Base-by-base conservation (phyloP, 2,329 filamentous ascomycete species). In the Phialocephala subalpina region DNA sequence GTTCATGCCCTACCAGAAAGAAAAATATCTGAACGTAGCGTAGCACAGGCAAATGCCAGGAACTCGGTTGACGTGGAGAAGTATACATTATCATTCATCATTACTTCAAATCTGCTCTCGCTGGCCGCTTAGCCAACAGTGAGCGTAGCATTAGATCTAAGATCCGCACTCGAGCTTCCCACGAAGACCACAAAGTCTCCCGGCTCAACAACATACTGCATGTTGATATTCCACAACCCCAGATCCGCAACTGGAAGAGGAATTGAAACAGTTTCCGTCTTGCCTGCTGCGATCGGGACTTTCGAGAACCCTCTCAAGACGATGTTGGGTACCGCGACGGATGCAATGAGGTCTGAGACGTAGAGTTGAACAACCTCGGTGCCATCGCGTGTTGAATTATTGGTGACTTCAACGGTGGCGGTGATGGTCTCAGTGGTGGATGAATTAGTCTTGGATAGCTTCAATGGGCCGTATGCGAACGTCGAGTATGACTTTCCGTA, bases 131-230 rank as follows among this genome's bases (percentile, higher is more conserved):
- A 52, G 20, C 47, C 47, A 29, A 89, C 85, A 6, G 82, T 86
- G 55, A 89, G 82, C 1, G 83, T 89, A 38, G 82, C 81, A 72
- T 86, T 89, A 0, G 80, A 80, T 69, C 82, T 82, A 63, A 90
- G 74, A 75, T 89, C 84, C 62, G 79, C 79, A 70, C 87, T 90
- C 27, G 84, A 85, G 61, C 80, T 83, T n/a, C 90, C 91, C 18
- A 90, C 84, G 62, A 83, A 80, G 11, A 92, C 80, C 5, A 82
- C 78, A 75, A 93, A 93, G 47, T 89, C 84, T 1, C 91, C 91
- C 2, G 86, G 85, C 82, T 93, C 91, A 42, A 93, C 90, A 27
- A 92, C 88, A 76, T 93, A 93, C 76, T 89, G 79, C 88, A 92
- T 90, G 38, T 78, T 80, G 14, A 87, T 84, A 73, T 91, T 88